phyloP scores from a whole-genome alignment of 2,329 filamentous ascomycete species.

The Coniochaeta sp. region DNA sequence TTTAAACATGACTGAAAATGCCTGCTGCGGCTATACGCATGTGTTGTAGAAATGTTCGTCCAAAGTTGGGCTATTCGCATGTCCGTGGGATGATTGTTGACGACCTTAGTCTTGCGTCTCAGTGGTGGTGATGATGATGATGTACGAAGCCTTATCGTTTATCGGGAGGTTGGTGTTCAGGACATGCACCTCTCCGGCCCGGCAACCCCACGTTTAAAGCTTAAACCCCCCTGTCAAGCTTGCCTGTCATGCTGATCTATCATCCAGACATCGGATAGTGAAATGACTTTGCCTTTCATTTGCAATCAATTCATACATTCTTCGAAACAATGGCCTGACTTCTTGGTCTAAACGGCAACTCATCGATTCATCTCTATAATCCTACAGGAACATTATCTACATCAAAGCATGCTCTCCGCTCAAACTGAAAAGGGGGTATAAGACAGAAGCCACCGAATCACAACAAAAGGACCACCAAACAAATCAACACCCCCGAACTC shows the following conservation, averaged over 20 bases:
- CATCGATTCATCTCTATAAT: too few relatives aligned
- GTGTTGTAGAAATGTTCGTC: too few relatives aligned
- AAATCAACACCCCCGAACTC: neutral
- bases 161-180: neutral
- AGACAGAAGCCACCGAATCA: neutral
- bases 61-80: neutral
- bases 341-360: too few relatives aligned
- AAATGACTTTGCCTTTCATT: too few relatives aligned
- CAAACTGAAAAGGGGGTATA: neutral
- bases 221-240: neutral
- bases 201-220: neutral
- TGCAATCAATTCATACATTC: too few relatives aligned
- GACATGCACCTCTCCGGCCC: neutral
- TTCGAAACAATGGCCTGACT: too few relatives aligned
- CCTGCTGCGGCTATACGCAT: too few relatives aligned
- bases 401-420: neutral
- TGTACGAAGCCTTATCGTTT: neutral
- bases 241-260: neutral
- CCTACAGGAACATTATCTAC: neutral
- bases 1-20: constrained; percentile 8
- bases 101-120: too few relatives aligned
- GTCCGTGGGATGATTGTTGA: too few relatives aligned
- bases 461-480: neutral
- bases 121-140: neutral
- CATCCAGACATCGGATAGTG: neutral